phyloP scores from a whole-genome alignment of 1,139 yeast species.

The Taphrina flavorubra region DNA sequence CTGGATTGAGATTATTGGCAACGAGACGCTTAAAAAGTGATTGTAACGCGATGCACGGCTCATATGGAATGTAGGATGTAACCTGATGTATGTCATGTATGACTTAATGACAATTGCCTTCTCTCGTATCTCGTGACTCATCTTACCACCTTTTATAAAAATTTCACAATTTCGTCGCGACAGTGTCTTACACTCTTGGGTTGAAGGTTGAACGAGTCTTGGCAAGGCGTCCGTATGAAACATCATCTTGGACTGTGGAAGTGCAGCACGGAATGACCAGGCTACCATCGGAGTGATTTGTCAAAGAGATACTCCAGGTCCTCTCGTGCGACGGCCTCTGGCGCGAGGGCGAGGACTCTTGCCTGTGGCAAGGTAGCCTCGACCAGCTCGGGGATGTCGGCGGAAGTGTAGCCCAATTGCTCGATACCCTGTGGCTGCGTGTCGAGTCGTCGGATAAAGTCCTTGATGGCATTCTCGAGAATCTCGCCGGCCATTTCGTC shows the following conservation, averaged over 20 bases:
- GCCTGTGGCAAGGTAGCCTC: slow-evolving; percentile 55
- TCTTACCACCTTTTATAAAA: no score
- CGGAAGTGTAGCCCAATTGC: slow-evolving; percentile 51
- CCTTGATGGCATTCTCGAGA: slow-evolving; percentile 52
- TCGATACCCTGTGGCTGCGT: slow-evolving; percentile 53
- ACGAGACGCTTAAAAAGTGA: slow-evolving; percentile 44
- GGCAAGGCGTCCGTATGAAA: no score
- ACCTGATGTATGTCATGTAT: no score
- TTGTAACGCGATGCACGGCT: not conserved
- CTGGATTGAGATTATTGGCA: slow-evolving; percentile 61
- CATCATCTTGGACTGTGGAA: no score
- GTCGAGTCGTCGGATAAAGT: slow-evolving; percentile 52
- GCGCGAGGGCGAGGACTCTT: slow-evolving; percentile 54
- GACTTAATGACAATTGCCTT: no score
- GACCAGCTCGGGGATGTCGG: slow-evolving; percentile 52
- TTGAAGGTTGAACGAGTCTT: no score
- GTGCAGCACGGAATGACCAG: no score
- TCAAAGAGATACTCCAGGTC: slow-evolving; percentile 48
- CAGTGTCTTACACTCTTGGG: no score
- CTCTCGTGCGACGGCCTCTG: slow-evolving; percentile 50
- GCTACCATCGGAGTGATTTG: slow-evolving; percentile 32
- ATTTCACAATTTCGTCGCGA: no score
- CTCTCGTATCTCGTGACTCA: not conserved
- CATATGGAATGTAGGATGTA: not conserved
- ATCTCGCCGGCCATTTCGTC: slow-evolving; percentile 55